Conservation (phyloP, 306 rosid genomes). For the Medicago arabica region DNA sequence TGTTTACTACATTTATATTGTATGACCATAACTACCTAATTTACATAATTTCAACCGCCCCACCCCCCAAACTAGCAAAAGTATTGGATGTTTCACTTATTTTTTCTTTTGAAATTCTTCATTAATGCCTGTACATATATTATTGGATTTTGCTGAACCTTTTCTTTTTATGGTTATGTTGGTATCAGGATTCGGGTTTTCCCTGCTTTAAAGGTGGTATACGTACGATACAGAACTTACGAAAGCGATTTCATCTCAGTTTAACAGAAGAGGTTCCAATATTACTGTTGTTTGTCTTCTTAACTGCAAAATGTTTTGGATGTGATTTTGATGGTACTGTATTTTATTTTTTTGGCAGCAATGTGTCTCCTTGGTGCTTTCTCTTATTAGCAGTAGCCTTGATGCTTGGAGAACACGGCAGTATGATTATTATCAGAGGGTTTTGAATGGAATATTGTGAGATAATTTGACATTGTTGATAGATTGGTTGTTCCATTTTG, state of each 20-base stretch:
- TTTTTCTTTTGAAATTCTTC: constrained; percentile 16
- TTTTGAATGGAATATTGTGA: constrained; percentile 97
- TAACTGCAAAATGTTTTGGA: constrained; percentile 10
- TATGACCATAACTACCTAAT: constrained; percentile 2
- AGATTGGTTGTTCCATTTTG: constrained; percentile 47
- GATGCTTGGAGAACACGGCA: constrained; percentile 99
- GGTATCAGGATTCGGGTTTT: constrained; percentile 89
- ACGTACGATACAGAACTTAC: constrained; percentile 92
- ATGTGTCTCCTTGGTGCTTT: constrained; percentile 97
- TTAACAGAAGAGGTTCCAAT: constrained; percentile 94
- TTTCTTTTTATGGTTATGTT: constrained; percentile 29
- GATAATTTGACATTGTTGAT: constrained; percentile 41
- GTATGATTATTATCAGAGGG: constrained; percentile 97
- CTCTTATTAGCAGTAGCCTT: constrained; percentile 95
- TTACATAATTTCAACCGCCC: neutral
- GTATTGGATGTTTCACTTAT: constrained; percentile 11
- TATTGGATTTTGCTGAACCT: constrained; percentile 30
- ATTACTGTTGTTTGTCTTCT: constrained; percentile 15
- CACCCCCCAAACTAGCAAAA: neutral
- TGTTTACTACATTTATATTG: neutral
- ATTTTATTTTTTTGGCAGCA: constrained; percentile 62
- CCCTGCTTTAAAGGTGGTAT: constrained; percentile 99
- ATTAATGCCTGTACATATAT: neutral
- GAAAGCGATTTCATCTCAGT: constrained; percentile 92
- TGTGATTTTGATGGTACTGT: constrained; percentile 36